Evolutionary conservation across 352 stramenopile genomes (phyloP).

Genomic region (Globisporangium cystogenes): DNA sequence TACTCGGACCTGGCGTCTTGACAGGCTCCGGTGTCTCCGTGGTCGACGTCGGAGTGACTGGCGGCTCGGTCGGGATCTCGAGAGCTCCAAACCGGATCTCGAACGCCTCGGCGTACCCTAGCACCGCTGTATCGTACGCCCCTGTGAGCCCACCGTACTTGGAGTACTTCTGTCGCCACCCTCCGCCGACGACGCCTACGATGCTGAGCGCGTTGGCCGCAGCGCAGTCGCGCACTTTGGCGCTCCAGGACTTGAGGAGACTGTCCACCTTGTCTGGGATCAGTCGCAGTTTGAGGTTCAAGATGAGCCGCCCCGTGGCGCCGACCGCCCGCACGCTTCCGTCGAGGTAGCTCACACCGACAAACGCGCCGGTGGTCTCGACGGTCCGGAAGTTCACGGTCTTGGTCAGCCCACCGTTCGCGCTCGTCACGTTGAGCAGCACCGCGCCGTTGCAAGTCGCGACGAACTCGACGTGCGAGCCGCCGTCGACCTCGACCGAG

Average conservation of each 20-base stretch:
- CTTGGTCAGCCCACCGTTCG: slow-evolving; percentile 16
- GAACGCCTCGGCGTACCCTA: slow-evolving; percentile 23
- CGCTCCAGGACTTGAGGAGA: slow-evolving; percentile 9
- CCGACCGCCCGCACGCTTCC: slow-evolving; percentile 13
- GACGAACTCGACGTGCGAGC: slow-evolving; percentile 22
- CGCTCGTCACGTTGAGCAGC: slow-evolving; percentile 16
- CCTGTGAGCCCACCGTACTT: slow-evolving; percentile 7
- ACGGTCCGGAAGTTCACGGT: slow-evolving; percentile 19
- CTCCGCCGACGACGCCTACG: slow-evolving; percentile 19
- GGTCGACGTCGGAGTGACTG: neutral
- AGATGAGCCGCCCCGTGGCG: slow-evolving; percentile 10
- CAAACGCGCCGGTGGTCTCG: slow-evolving; percentile 18
- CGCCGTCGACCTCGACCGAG: slow-evolving; percentile 23
- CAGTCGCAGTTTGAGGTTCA: slow-evolving; percentile 15
- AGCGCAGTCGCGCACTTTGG: slow-evolving; percentile 15
- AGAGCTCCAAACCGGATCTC: slow-evolving; percentile 14
- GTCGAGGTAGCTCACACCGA: slow-evolving; percentile 16
- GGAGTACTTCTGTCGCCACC: slow-evolving; percentile 20
- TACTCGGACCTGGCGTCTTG: neutral
- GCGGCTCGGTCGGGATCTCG: slow-evolving; percentile 7
- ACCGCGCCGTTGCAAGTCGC: slow-evolving; percentile 11
- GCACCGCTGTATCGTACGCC: slow-evolving; percentile 9
- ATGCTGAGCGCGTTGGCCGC: slow-evolving; percentile 15
- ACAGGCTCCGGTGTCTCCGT: neutral
- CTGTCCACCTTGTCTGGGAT: slow-evolving; percentile 16